A percentile compares a stretch with the other conserved stretches of the same genome.
Evolutionary conservation across 805 yeast genomes (phyloP).

Genomic region (Wickerhamiella lipophila): DNA sequence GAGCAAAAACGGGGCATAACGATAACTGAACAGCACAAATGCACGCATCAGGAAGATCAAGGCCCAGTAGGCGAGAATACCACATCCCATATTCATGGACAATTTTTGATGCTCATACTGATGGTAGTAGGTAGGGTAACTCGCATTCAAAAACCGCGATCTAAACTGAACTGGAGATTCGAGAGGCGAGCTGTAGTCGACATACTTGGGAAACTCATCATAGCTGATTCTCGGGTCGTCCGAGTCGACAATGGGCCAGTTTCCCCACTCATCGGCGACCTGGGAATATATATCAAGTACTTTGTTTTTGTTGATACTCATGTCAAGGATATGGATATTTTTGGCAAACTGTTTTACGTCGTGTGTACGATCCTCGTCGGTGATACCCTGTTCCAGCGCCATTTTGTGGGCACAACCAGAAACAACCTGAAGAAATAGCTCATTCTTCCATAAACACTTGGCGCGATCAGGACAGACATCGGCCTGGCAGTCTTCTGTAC

Average conservation of each 20-base stretch:
- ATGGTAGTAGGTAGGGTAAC: background rate
- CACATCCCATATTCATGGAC: conserved; percentile 3
- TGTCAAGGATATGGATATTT: background rate
- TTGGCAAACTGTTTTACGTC: conserved; percentile 6
- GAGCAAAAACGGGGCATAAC: conserved; percentile 1
- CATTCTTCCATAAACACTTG: background rate
- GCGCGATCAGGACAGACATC: conserved; percentile 8
- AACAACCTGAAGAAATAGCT: background rate
- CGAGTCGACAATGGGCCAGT: background rate
- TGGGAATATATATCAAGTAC: background rate
- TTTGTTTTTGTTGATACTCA: background rate
- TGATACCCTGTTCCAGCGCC: background rate
- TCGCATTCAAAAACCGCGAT: background rate
- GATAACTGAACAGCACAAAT: conserved; percentile 1
- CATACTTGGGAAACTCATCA: background rate
- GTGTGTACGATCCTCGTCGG: background rate
- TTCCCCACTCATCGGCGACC: background rate
- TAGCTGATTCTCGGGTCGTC: background rate
- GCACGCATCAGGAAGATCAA: conserved; percentile 5
- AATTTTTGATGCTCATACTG: background rate
- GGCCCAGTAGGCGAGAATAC: conserved; percentile 11
- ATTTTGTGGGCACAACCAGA: background rate
- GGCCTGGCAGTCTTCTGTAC: background rate
- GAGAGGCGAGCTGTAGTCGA: background rate
- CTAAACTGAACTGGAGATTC: background rate